These are phyloP conservation scores for Pinus taeda DNA, from an alignment of 75 land plant genomes.

Conservation along the genomic window DNA sequence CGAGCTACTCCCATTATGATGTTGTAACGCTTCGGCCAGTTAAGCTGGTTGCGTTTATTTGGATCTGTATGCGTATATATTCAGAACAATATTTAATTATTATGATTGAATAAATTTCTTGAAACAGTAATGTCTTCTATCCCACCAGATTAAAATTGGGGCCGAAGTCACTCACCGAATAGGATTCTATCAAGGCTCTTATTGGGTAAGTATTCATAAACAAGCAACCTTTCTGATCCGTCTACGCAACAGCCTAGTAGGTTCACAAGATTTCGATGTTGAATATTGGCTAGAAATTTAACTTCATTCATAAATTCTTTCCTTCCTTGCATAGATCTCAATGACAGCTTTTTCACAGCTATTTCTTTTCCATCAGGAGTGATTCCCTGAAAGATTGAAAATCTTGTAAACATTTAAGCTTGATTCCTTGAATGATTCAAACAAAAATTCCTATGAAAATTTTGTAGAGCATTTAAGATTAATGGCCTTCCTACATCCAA, in stretches of 20 bases:
- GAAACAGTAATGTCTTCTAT: no score
- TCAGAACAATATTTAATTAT: no score
- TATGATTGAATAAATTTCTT: no score
- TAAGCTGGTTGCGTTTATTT: no score
- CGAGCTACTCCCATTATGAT: no score
- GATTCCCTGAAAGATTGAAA: conserved; percentile 17
- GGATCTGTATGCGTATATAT: no score
- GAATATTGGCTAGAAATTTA: conserved; percentile 20
- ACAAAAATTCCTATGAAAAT: no score
- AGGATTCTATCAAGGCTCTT: conserved; percentile 35
- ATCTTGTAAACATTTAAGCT: no score
- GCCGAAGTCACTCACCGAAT: conserved; percentile 2
- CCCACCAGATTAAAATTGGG: no score
- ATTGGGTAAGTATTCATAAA: conserved; percentile 52
- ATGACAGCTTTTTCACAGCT: conserved; percentile 43
- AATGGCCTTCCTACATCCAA: background rate
- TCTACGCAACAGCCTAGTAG: conserved; percentile 38
- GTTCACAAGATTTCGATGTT: conserved; percentile 30
- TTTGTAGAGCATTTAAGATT: background rate
- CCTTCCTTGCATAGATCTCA: conserved; percentile 23
- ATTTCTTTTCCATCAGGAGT: conserved; percentile 38
- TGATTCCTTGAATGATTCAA: no score
- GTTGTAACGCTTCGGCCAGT: no score
- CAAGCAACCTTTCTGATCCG: conserved; percentile 28
- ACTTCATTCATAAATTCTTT: conserved; percentile 46